phyloP scores from a whole-genome alignment of 257 asterid genomes.

The Solanum corneliomulleri region DNA sequence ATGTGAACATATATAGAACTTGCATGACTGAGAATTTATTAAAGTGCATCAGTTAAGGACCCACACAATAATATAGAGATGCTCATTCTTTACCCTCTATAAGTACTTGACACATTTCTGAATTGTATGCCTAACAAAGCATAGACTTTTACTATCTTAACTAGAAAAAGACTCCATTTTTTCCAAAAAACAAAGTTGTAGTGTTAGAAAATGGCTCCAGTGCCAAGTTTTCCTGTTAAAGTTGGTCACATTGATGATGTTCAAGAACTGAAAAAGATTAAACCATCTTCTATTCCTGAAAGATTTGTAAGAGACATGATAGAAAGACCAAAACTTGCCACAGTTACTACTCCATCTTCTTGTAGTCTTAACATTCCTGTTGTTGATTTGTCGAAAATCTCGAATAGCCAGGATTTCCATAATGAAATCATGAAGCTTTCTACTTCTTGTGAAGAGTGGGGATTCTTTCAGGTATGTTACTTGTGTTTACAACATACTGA shows the following conservation, averaged over 20 bases:
- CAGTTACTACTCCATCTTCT: slow-evolving; percentile 10
- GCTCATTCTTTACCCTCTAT: slow-evolving; percentile 22
- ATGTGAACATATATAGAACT: neutral
- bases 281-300: slow-evolving; percentile 46
- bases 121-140: slow-evolving; percentile 10
- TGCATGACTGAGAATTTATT: slow-evolving; percentile 16
- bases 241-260: slow-evolving; percentile 94
- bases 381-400: slow-evolving; percentile 62
- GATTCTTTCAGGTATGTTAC: slow-evolving; percentile 70
- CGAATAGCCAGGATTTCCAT: slow-evolving; percentile 24
- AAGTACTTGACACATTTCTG: slow-evolving; percentile 21
- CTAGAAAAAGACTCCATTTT: neutral
- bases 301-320: slow-evolving; percentile 58
- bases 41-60: slow-evolving; percentile 19
- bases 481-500: neutral
- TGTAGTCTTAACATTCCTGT: slow-evolving; percentile 35
- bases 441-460: slow-evolving; percentile 78
- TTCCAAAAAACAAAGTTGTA: neutral
- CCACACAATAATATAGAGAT: slow-evolving; percentile 9
- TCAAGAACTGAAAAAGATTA: slow-evolving; percentile 55
- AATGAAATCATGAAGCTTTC: slow-evolving; percentile 49
- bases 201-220: slow-evolving; percentile 50
- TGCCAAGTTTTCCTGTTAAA: slow-evolving; percentile 30
- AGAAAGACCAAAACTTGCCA: slow-evolving; percentile 44
- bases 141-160: neutral